A percentile compares a stretch with the other conserved stretches of the same genome.
These are phyloP conservation scores for Tetracladium setigerum DNA, from an alignment of 495 filamentous ascomycete genomes.

Conservation along the genomic window DNA sequence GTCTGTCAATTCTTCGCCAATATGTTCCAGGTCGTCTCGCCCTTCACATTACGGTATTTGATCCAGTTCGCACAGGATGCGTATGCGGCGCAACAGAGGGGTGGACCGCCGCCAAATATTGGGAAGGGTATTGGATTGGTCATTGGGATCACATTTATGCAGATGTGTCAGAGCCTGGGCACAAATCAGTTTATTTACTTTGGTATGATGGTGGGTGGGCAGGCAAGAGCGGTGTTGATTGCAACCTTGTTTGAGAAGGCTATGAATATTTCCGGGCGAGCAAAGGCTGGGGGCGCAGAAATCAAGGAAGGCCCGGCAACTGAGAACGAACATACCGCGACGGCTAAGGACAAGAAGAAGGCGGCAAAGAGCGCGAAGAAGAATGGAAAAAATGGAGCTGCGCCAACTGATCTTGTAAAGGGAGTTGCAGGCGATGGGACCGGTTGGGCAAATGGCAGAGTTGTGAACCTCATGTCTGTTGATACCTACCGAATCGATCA, in stretches of 20 bases:
- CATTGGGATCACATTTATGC: constrained; percentile 70
- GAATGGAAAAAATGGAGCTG: constrained; percentile 29
- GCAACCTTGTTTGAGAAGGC: constrained; percentile 73
- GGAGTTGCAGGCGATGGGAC: constrained; percentile 56
- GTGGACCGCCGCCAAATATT: constrained; percentile 48
- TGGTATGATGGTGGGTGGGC: constrained; percentile 73
- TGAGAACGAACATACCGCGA: constrained; percentile 32
- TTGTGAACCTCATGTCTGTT: constrained; percentile 87
- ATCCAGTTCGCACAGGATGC: constrained; percentile 76
- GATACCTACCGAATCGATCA: constrained; percentile 88
- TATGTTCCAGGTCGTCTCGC: constrained; percentile 64
- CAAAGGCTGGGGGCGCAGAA: constrained; percentile 54
- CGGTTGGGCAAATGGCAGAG: constrained; percentile 86
- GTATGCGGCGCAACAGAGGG: constrained; percentile 44
- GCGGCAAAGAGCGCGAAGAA: constrained; percentile 32
- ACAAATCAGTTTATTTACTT: constrained; percentile 78
- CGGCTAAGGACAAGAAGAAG: constrained; percentile 13
- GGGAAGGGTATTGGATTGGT: constrained; percentile 65
- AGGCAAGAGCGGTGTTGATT: constrained; percentile 66
- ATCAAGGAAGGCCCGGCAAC: constrained; percentile 35
- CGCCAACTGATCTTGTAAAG: constrained; percentile 24
- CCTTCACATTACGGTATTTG: constrained; percentile 65
- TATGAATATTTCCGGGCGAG: constrained; percentile 71
- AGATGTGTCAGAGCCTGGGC: constrained; percentile 60
- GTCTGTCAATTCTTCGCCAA: constrained; percentile 65